Evolutionary conservation across 2,329 filamentous ascomycete genomes (phyloP), one percentile per base, ranked within the genome.

Genomic region (Aspergillus brunneoviolaceus): DNA sequence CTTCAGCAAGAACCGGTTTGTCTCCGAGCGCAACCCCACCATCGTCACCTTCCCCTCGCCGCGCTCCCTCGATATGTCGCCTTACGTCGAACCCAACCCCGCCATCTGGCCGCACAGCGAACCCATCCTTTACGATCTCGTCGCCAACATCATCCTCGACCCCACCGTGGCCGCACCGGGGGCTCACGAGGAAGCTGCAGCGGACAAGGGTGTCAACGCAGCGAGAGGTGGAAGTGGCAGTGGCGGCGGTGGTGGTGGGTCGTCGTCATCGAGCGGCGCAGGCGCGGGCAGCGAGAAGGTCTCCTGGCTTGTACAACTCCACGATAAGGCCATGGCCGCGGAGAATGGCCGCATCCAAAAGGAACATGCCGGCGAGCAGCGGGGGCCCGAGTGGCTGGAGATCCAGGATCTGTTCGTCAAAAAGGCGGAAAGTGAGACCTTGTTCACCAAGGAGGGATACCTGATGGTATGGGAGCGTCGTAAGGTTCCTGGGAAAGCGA

Each of bases 1-100:
- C 68, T 99, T 99, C 83, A 91, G 89, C 67, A 88, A 90, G 66
- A 99, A 99, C 81, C 96, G 97, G 75, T 99, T 99, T 72, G 91
- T 99, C 21, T 86, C 89, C 2, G 94, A 98, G 78, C 90, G 95
- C 54, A 99, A 99, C 75, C 95, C 94, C 1, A 99, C 95, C 10
- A 99, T 99, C 70, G 95, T 99, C 64, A 98, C 94, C 0, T 99
- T 98, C 76, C 91, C 94, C 65, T 89, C 91, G 6, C 85, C 91
- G 4, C 85, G 89, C 72, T 86, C 89, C 48, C 86, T 99, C 9
- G 92, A 99, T 74, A 88, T 97, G 81, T 84, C 88, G 5, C 92
- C 93, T 0, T 98, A 95, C 70, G 92, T 96, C 12, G 92, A 98
- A 78, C 93, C 94, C 0, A 91, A 93, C 70, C 90, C 91, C 0